phyloP scores from a whole-genome alignment of 306 rosid species.

The Pterocarpus santalinus region DNA sequence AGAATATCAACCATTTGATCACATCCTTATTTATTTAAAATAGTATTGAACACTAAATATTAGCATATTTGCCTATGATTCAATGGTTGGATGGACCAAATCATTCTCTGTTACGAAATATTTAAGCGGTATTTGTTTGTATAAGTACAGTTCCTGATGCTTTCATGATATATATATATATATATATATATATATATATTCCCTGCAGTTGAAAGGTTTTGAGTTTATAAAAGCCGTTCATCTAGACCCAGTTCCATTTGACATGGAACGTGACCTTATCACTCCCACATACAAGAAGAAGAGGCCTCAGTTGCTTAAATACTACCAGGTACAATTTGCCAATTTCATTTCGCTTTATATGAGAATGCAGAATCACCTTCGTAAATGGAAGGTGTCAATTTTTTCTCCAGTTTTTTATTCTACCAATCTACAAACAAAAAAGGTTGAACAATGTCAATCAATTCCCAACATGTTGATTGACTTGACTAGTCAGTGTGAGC shows the following conservation, averaged over 20 bases:
- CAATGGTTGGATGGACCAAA: slow-evolving; percentile 5
- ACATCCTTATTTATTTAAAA: slow-evolving; percentile 3
- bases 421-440: neutral
- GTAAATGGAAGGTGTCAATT: neutral
- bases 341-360: slow-evolving; percentile 30
- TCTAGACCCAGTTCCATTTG: slow-evolving; percentile 88
- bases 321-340: slow-evolving; percentile 71
- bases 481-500: slow-evolving; percentile 21
- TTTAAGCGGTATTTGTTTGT: slow-evolving; percentile 7
- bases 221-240: slow-evolving; percentile 83
- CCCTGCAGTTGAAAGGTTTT: slow-evolving; percentile 89
- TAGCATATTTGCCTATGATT: neutral
- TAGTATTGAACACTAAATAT: slow-evolving; percentile 25
- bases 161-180: slow-evolving; percentile 5
- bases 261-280: slow-evolving; percentile 92
- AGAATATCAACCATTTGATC: neutral
- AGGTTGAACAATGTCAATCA: neutral
- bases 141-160: slow-evolving; percentile 43
- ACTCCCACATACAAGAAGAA: slow-evolving; percentile 95
- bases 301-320: slow-evolving; percentile 91
- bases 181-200: too few species aligned
- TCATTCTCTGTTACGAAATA: neutral
- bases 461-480: neutral
- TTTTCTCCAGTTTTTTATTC: neutral
- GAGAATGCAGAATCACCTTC: neutral